phyloP scores from a whole-genome alignment of 805 yeast species.

The Barnettozyma pratensis region DNA sequence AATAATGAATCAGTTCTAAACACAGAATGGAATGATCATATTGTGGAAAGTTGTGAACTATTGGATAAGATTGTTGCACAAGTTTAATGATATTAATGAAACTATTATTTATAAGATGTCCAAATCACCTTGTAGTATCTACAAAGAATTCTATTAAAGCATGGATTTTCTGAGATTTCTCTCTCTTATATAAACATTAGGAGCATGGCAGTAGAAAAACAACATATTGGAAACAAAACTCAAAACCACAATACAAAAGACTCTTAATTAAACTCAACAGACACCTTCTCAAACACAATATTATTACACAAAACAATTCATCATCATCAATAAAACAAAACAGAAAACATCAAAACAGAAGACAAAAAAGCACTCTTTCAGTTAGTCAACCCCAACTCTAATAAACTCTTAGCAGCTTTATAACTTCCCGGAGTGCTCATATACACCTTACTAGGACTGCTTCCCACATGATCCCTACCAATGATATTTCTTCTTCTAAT shows the following conservation, averaged over 20 bases:
- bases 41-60: constrained; percentile 16
- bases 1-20: constrained; percentile 1
- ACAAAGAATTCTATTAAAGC: too few relatives aligned
- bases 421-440: constrained; percentile 42
- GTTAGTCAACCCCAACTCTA: constrained; percentile 33
- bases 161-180: too few relatives aligned
- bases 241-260: too few relatives aligned
- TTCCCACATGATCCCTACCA: not conserved
- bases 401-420: constrained; percentile 41
- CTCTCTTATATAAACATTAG: too few relatives aligned
- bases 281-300: not conserved
- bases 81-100: not conserved
- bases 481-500: constrained; percentile 2
- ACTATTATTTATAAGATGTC: too few relatives aligned
- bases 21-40: constrained; percentile 21
- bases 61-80: constrained; percentile 18
- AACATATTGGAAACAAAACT: too few relatives aligned
- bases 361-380: not conserved
- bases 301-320: not conserved
- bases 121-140: too few relatives aligned
- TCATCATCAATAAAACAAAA: not conserved
- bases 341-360: not conserved
- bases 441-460: constrained; percentile 9
- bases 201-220: too few relatives aligned
- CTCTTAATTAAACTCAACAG: too few relatives aligned